phyloP scores from a whole-genome alignment of 2,329 filamentous ascomycete species.

The Neonectria magnoliae region DNA sequence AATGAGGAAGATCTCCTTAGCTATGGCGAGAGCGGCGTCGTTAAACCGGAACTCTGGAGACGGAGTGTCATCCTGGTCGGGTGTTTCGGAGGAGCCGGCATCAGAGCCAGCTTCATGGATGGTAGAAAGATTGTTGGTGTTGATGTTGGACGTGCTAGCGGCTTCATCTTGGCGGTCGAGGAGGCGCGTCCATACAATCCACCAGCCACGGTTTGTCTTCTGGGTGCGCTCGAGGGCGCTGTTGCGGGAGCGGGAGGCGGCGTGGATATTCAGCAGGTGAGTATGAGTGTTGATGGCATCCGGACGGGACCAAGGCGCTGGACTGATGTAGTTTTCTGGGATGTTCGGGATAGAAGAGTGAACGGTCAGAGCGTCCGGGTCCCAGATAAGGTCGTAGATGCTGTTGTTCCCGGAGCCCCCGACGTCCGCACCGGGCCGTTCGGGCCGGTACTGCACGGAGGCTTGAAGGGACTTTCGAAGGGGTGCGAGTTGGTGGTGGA shows the following conservation, averaged over 20 bases:
- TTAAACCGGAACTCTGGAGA: not conserved
- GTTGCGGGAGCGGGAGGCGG: constrained; percentile 52
- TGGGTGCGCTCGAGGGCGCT: constrained; percentile 68
- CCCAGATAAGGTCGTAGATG: constrained; percentile 73
- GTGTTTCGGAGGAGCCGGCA: constrained; percentile 11
- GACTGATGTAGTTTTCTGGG: constrained; percentile 55
- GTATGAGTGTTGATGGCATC: constrained; percentile 74
- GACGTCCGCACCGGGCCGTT: constrained; percentile 49
- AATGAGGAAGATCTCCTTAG: constrained; percentile 71
- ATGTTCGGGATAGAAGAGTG: constrained; percentile 75
- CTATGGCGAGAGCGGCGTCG: constrained; percentile 40
- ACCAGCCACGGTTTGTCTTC: constrained; percentile 75
- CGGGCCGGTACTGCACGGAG: constrained; percentile 67
- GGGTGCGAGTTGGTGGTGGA: constrained; percentile 69
- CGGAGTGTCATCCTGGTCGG: constrained; percentile 8
- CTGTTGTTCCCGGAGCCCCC: constrained; percentile 45
- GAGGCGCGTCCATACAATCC: constrained; percentile 74
- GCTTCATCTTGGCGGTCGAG: constrained; percentile 49
- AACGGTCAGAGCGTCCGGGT: constrained; percentile 64
- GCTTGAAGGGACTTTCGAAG: constrained; percentile 65
- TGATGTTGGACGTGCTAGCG: constrained; percentile 19
- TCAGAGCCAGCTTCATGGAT: constrained; percentile 41
- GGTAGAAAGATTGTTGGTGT: constrained; percentile 37
- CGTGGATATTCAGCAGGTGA: constrained; percentile 68
- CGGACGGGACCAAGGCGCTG: constrained; percentile 63